Percentiles rank a stretch among this genome's conserved stretches.
These are phyloP conservation scores for Pisolithus tinctorius DNA, from an alignment of 768 basidiomycete species.

Conservation along the genomic window DNA sequence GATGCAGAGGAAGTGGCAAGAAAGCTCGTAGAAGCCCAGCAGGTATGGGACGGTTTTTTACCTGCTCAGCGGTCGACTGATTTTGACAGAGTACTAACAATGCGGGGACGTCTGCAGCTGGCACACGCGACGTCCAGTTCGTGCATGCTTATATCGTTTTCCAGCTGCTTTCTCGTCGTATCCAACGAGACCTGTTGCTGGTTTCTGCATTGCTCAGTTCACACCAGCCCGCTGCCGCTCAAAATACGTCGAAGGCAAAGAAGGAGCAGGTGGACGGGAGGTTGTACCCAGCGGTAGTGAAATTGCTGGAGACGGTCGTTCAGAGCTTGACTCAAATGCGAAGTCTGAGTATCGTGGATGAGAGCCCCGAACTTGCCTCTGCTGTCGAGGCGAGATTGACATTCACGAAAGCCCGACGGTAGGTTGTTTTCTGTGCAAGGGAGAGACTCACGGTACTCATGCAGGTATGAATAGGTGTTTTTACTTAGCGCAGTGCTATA, in stretches of 20 bases:
- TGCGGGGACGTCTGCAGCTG: constrained; percentile 31
- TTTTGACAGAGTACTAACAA: constrained; percentile 33
- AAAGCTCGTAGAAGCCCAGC: constrained; percentile 76
- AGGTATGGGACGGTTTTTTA: constrained; percentile 40
- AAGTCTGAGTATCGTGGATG: constrained; percentile 77
- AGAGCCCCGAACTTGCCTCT: constrained; percentile 74
- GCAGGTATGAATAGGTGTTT: constrained; percentile 44
- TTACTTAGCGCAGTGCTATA: constrained; percentile 73
- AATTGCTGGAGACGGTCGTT: constrained; percentile 77
- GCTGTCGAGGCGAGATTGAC: constrained; percentile 72
- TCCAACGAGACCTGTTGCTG: constrained; percentile 82
- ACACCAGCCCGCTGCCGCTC: constrained; percentile 25
- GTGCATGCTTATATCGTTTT: constrained; percentile 84
- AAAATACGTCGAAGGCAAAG: constrained; percentile 21
- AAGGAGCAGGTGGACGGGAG: constrained; percentile 58
- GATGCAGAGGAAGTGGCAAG: constrained; percentile 85
- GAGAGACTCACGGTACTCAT: not conserved
- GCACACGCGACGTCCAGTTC: constrained; percentile 70
- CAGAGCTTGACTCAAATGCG: constrained; percentile 85
- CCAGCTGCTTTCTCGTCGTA: constrained; percentile 80
- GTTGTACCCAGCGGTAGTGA: constrained; percentile 82
- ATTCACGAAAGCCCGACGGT: constrained; percentile 73
- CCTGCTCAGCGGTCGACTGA: not conserved
- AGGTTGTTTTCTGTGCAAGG: constrained; percentile 7
- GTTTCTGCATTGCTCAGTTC: constrained; percentile 55